phyloP scores from a whole-genome alignment of 2,329 filamentous ascomycete species.

The Colletotrichum neosansevieriae region DNA sequence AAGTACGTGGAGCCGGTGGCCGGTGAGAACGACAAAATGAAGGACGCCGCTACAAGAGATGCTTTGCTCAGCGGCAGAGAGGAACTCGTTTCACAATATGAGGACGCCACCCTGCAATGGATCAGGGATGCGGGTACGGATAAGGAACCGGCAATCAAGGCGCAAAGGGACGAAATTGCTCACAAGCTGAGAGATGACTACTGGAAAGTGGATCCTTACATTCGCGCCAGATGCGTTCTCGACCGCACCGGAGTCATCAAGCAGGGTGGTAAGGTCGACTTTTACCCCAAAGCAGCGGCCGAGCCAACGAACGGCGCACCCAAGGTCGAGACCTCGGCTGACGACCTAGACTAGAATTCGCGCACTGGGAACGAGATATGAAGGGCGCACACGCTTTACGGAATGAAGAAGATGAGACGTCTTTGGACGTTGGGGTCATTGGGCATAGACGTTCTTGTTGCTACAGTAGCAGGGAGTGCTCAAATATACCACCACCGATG shows the following conservation, averaged over 20 bases:
- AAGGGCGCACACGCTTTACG: not conserved
- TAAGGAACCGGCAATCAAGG: constrained; percentile 62
- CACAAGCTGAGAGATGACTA: constrained; percentile 78
- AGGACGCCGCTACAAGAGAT: constrained; percentile 72
- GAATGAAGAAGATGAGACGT: not conserved
- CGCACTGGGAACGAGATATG: not conserved
- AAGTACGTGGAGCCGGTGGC: constrained; percentile 80
- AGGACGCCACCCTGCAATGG: constrained; percentile 82
- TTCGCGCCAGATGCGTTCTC: constrained; percentile 85
- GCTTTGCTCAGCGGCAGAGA: constrained; percentile 73
- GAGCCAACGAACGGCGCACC: constrained; percentile 42
- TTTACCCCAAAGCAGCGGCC: constrained; percentile 64
- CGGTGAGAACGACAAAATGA: constrained; percentile 83
- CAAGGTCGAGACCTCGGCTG: constrained; percentile 51
- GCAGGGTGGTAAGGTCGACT: constrained; percentile 75
- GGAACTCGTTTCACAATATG: constrained; percentile 77
- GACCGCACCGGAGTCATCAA: constrained; percentile 83
- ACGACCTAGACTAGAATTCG: constrained; percentile 60
- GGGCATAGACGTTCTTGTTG: constrained; percentile 7
- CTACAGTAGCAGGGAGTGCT: not conserved
- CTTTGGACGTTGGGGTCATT: constrained; percentile 38
- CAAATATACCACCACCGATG: constrained; percentile 12
- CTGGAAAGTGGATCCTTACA: constrained; percentile 89
- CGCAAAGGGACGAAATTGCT: constrained; percentile 72
- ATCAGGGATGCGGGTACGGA: constrained; percentile 64